phyloP scores from a whole-genome alignment of 371 early-diverging fungal species.

The Mortierella sp. region DNA sequence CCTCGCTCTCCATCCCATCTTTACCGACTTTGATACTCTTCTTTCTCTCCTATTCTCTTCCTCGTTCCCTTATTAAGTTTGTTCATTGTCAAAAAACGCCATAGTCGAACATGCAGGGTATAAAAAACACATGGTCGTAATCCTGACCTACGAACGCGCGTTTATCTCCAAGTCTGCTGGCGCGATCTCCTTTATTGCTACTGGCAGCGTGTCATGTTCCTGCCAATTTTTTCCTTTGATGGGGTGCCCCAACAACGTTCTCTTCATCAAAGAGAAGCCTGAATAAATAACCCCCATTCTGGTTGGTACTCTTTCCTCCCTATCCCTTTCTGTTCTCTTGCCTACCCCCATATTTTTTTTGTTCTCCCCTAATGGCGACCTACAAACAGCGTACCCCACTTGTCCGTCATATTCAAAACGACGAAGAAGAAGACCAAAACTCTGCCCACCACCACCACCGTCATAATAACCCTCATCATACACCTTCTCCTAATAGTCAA shows the following conservation, averaged over 20 bases:
- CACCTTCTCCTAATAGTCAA: neutral
- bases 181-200: neutral
- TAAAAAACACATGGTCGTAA: neutral
- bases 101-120: neutral
- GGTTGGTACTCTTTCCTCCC: neutral
- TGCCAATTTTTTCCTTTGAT: neutral
- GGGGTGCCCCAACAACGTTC: neutral
- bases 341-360: neutral
- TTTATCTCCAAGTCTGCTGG: neutral
- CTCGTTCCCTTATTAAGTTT: neutral
- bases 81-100: neutral
- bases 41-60: neutral
- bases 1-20: no score
- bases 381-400: slow-evolving; percentile 26
- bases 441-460: neutral
- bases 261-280: no score
- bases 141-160: neutral
- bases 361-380: slow-evolving; percentile 17
- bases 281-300: neutral
- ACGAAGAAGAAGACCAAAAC: neutral
- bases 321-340: neutral
- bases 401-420: neutral
- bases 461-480: slow-evolving; percentile 1
- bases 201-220: neutral
- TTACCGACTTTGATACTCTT: no score